Percentiles rank a stretch among this genome's conserved stretches.
These are phyloP conservation scores for Thraustochytrium striatum DNA, from an alignment of 352 stramenopile species.

Conservation along the genomic window DNA sequence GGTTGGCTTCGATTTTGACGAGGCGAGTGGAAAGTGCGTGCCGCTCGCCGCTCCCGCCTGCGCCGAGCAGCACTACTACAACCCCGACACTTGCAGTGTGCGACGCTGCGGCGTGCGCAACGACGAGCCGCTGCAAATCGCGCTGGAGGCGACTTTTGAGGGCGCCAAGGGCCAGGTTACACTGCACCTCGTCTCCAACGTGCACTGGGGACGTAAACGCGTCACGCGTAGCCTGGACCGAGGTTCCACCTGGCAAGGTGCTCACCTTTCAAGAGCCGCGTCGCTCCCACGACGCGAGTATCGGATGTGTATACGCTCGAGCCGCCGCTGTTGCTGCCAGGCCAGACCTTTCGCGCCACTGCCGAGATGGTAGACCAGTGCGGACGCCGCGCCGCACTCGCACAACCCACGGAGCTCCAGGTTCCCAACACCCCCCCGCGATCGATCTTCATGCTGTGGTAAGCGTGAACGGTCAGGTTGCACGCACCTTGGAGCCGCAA, in stretches of 20 bases:
- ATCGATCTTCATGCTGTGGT: too few relatives aligned
- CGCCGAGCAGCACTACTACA: constrained; percentile 27
- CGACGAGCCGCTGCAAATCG: neutral
- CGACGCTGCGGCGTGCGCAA: neutral
- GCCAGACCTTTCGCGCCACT: neutral
- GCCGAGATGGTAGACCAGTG: constrained; percentile 1
- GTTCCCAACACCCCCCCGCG: too few relatives aligned
- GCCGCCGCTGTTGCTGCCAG: neutral
- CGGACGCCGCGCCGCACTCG: neutral
- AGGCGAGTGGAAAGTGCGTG: neutral
- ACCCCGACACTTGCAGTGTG: neutral
- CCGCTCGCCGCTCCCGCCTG: constrained; percentile 1
- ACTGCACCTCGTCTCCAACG: neutral
- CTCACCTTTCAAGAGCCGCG: too few relatives aligned
- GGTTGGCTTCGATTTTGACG: constrained; percentile 14
- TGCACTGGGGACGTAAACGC: too few relatives aligned
- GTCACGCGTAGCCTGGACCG: too few relatives aligned
- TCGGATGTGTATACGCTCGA: too few relatives aligned
- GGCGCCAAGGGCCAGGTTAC: neutral
- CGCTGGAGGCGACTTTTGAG: neutral
- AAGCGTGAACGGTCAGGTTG: too few relatives aligned
- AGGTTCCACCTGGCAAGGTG: too few relatives aligned
- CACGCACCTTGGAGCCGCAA: too few relatives aligned
- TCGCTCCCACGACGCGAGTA: too few relatives aligned
- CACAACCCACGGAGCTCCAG: too few relatives aligned